A percentile compares a stretch with the other conserved stretches of the same genome.
Evolutionary conservation across 352 stramenopile species (phyloP).

Genomic region (Peronospora belbahrii): DNA sequence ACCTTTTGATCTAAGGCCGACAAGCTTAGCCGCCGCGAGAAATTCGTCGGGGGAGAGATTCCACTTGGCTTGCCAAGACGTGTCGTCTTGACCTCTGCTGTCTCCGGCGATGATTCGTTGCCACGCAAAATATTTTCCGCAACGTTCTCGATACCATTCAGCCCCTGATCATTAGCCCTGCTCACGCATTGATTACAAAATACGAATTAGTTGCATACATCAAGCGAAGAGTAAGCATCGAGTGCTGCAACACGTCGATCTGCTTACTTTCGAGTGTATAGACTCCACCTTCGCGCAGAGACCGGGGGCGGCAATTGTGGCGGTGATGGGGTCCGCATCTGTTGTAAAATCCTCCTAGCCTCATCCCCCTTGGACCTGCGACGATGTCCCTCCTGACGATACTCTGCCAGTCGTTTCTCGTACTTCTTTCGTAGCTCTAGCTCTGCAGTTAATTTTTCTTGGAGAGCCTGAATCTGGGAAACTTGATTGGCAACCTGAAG

Average conservation of each 20-base stretch:
- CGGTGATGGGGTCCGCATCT: constrained; percentile 31
- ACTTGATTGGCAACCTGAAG: constrained; percentile 51
- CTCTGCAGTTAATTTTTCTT: constrained; percentile 60
- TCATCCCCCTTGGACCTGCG: constrained; percentile 46
- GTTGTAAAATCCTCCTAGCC: constrained; percentile 31
- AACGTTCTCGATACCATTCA: constrained; percentile 69
- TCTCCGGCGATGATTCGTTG: constrained; percentile 28
- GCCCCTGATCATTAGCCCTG: constrained; percentile 28
- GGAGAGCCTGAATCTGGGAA: constrained; percentile 52
- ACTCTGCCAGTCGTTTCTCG: constrained; percentile 66
- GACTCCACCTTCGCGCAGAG: constrained; percentile 51
- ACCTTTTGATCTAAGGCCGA: constrained; percentile 16
- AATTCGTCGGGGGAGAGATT: constrained; percentile 29
- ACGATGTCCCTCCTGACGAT: constrained; percentile 52
- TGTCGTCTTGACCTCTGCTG: constrained; percentile 24
- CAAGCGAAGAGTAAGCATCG: constrained; percentile 6
- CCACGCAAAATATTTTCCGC: constrained; percentile 66
- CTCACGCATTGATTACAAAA: constrained; percentile 1
- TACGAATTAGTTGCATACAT: constrained; percentile 2
- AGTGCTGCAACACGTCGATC: constrained; percentile 5
- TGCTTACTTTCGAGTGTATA: constrained; percentile 58
- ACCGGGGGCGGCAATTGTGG: constrained; percentile 36
- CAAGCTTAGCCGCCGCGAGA: constrained; percentile 28
- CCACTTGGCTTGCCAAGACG: constrained; percentile 24
- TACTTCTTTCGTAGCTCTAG: constrained; percentile 67